A percentile compares a stretch with the other conserved stretches of the same genome.
Evolutionary conservation across 2,329 filamentous ascomycete genomes (phyloP).

Genomic region (Orbilia oligospora): DNA sequence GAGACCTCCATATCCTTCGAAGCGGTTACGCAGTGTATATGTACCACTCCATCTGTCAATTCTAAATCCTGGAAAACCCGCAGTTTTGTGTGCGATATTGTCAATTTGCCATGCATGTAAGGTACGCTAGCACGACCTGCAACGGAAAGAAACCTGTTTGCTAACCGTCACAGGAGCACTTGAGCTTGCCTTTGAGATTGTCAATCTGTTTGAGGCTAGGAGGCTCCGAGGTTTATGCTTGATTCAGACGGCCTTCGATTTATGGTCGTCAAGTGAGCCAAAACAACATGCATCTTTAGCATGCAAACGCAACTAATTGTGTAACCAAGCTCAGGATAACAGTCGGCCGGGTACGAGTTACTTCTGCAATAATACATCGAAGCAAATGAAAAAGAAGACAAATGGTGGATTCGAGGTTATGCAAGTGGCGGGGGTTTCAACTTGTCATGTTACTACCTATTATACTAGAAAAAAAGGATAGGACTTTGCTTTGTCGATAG

Average conservation of each 20-base stretch:
- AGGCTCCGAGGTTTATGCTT: no score
- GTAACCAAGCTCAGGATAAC: no score
- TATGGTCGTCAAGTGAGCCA: no score
- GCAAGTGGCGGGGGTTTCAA: no score
- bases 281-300: no score
- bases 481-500: no score
- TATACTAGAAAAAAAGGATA: not conserved
- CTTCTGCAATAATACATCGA: no score
- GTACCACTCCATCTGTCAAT: not conserved
- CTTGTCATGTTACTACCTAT: not conserved
- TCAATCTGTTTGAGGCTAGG: not conserved
- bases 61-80: conserved; percentile 11
- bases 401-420: no score
- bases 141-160: conserved; percentile 7
- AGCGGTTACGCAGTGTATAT: not conserved
- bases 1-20: conserved; percentile 4
- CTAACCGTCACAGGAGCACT: not conserved
- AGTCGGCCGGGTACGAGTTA: not conserved
- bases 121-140: conserved; percentile 2
- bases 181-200: not conserved
- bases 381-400: no score
- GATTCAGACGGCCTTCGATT: no score
- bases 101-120: conserved; percentile 12
- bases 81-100: conserved; percentile 1
- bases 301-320: no score